A percentile compares a stretch with the other conserved stretches of the same genome.
These are phyloP conservation scores for Zoysia pacifica DNA, from an alignment of 176 grass and related monocot species.

Conservation along the genomic window DNA sequence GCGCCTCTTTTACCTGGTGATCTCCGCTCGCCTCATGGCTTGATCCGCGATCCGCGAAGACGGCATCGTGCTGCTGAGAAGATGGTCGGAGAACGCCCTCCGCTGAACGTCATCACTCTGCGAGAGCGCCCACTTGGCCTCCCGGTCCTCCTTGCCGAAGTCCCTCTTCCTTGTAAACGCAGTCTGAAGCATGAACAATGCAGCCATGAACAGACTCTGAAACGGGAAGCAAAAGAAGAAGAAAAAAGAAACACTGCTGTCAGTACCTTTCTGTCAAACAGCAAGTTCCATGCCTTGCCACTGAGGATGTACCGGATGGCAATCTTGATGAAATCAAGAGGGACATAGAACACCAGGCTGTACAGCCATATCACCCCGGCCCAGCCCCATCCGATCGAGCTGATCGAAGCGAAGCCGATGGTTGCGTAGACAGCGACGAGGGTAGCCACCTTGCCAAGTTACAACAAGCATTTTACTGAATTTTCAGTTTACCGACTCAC, in stretches of 20 bases:
- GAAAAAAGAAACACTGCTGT: not conserved
- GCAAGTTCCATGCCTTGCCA: slow-evolving; percentile 72
- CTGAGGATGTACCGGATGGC: slow-evolving; percentile 61
- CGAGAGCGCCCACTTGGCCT: slow-evolving; percentile 46
- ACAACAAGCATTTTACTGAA: not conserved
- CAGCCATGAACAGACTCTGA: slow-evolving; percentile 4
- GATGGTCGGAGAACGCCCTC: slow-evolving; percentile 43
- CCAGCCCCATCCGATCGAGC: slow-evolving; percentile 80
- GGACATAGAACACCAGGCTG: slow-evolving; percentile 67
- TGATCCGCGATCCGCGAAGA: slow-evolving; percentile 55
- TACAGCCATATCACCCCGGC: slow-evolving; percentile 80
- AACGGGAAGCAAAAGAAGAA: not conserved
- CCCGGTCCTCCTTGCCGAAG: slow-evolving; percentile 62
- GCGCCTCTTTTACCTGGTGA: slow-evolving; percentile 55
- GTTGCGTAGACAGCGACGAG: slow-evolving; percentile 76
- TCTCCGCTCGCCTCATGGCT: slow-evolving; percentile 70
- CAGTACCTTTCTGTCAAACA: slow-evolving; percentile 62
- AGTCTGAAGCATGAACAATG: slow-evolving; percentile 38
- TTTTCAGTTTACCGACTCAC: not conserved
- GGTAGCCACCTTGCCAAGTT: slow-evolving; percentile 51
- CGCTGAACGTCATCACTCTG: slow-evolving; percentile 36
- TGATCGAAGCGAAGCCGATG: slow-evolving; percentile 67
- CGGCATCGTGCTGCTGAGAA: slow-evolving; percentile 41
- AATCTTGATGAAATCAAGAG: slow-evolving; percentile 81
- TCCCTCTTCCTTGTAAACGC: slow-evolving; percentile 69